Base-by-base conservation (phyloP, 192 early-diverging fungal genomes). In the Backusella australiensis region DNA sequence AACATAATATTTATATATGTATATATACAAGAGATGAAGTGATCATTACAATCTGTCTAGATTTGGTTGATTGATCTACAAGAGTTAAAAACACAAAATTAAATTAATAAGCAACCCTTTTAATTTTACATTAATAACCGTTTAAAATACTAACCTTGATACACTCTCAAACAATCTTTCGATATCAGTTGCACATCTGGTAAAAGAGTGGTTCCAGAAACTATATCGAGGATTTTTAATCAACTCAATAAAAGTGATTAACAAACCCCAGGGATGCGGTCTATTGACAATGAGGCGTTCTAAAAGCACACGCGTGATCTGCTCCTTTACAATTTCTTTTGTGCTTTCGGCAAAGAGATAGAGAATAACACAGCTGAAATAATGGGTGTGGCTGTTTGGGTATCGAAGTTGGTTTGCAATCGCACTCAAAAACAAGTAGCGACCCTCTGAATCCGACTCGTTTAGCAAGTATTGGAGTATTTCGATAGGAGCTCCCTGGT, bases 201-300 rank as follows among this genome's bases (percentile, higher is more conserved):
- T 90, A 42, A 90, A 90, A 17, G 82, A 78, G 59, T 88, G 86
- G 29, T 85, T 85, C 87, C 89, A 89, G 82, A 90, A 90, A 67
- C 84, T 81, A 72, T 90, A 90, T 11, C 85, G 78, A 34, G 93
- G 93, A 81, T 98, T 97, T 76, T 95, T 93, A 83, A 99, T 94
- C 77, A 99, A 82, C 82, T 99, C 98, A 71, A 98, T 99, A 78
- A 99, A 96, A 29, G 98, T 98, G 21, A 98, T 95, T 75, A 99
- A 85, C 74, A 99, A 87, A 15, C 98, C 98, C 93, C 97, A 98
- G 66, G 98, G 98, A 85, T 98, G 96, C 26, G 98, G 98, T 56
- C 97, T 87, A 85, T 96, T 98, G 14, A 96, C 98, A 80, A 99
- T 93, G 41, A 98, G 86, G 38, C 98, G 90, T 86, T 99, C 98